Base-by-base conservation (phyloP, 108 stramenopile genomes). In the Pseudonitzschia delicatissima region DNA sequence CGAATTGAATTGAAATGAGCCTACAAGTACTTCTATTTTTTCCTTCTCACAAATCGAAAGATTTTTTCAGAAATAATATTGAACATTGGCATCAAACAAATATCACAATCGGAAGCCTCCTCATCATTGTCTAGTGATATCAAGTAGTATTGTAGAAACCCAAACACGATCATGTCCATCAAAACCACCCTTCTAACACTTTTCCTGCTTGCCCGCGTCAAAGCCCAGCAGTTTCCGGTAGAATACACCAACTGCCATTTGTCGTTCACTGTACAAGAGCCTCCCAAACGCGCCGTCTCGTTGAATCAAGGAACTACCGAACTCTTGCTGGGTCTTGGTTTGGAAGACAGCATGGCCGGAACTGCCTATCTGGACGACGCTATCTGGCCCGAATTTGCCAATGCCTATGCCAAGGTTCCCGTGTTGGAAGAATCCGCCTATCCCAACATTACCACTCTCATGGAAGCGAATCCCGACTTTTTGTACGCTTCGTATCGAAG, bases 241-340 rank as follows among this genome's bases (percentile, higher is more conserved):
- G 39, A 27, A 5, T 35, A 44, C 5, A 44, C 68, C 39, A 69
- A 69, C 26, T 69, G 68, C 26, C 40, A 50, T 18, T 25, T 53
- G 3, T 28, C 26, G 29, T 59, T 26, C 27, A 27, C 25, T 36
- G 45, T 69, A 12, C 13, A 32, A 44, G 23, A 25, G 28, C 39
- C 68, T 4, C 68, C 68, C 21, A 8, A 69, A 40, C 34, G 68
- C 39, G 68, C 55, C 45, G 68, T 69, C 37, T 60, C 68, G 17
- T 20, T 69, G 35, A 69, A 69, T 52, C 68, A 69, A 45, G 68
- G 35, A 7, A 59, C 68, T 8, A 69, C 68, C 44, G 68, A 69
- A 44, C 15, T 69, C 27, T 40, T 69, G 57, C 58, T 69, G 44
- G 68, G 39, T 18, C 23, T 69, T 36, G 57, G 57, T 28, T 35